Evolutionary conservation across 2,329 filamentous ascomycete genomes (phyloP).

Genomic region (Corinectria fuckeliana): DNA sequence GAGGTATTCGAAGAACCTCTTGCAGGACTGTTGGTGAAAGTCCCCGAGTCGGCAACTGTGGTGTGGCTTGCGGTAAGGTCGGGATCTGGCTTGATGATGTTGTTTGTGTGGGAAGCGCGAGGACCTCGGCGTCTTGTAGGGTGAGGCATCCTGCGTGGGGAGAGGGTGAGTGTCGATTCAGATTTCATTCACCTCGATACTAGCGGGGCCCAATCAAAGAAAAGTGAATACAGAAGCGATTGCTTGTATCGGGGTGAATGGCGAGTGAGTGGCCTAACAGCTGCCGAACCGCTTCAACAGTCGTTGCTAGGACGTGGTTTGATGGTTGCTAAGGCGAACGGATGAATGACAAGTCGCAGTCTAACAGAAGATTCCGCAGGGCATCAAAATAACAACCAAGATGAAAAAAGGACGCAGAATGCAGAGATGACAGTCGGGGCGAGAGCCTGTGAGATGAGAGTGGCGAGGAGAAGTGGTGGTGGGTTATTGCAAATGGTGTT

Average conservation of each 20-base stretch:
- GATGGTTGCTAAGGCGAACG: neutral
- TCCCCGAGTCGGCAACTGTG: constrained; percentile 23
- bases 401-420: neutral
- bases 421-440: neutral
- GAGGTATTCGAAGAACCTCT: constrained; percentile 27
- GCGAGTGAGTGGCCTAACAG: neutral
- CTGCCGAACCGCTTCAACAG: neutral
- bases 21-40: constrained; percentile 11
- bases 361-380: neutral
- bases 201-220: neutral
- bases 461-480: constrained; percentile 17
- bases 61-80: constrained; percentile 23
- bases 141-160: constrained; percentile 29
- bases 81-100: constrained; percentile 38
- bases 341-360: neutral
- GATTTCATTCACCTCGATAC: constrained; percentile 23
- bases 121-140: constrained; percentile 29
- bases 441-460: neutral
- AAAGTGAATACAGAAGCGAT: constrained; percentile 3
- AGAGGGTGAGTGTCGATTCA: constrained; percentile 13
- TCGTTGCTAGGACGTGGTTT: neutral
- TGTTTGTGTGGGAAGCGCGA: constrained; percentile 18
- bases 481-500: constrained; percentile 15
- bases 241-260: neutral
- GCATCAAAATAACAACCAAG: neutral